Percentiles rank a stretch among this genome's conserved stretches.
Conservation (phyloP, 805 yeast species). For the Suhomyces canberraensis region DNA sequence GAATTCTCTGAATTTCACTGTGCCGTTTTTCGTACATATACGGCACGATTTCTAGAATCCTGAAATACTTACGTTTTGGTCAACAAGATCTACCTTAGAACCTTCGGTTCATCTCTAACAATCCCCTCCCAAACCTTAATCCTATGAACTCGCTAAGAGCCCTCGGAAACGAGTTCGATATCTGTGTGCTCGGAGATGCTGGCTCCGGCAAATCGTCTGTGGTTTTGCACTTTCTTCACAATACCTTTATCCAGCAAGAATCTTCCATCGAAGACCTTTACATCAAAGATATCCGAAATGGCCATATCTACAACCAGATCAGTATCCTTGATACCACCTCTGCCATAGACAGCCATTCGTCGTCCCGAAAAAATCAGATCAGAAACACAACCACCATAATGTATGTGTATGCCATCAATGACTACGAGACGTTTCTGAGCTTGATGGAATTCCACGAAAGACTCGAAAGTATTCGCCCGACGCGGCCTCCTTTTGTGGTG, state of each 20-base stretch:
- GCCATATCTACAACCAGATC: constrained; percentile 20
- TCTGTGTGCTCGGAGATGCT: constrained; percentile 27
- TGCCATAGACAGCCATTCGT: constrained; percentile 23
- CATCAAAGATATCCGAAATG: constrained; percentile 15
- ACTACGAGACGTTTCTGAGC: constrained; percentile 24
- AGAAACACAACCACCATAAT: constrained; percentile 28
- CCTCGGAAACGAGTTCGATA: constrained; percentile 19
- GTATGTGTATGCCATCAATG: constrained; percentile 28
- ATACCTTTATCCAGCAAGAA: constrained; percentile 18
- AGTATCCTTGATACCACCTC: constrained; percentile 32
- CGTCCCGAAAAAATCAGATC: constrained; percentile 25
- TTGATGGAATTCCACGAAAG: constrained; percentile 28
- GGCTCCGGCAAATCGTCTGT: constrained; percentile 26
- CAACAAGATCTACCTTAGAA: no score
- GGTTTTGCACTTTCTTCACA: constrained; percentile 22
- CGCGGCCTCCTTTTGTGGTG: constrained; percentile 29
- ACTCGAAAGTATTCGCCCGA: constrained; percentile 17
- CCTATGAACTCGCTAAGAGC: constrained; percentile 14
- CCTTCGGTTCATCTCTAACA: no score
- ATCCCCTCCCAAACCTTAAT: no score
- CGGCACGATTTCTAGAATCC: no score
- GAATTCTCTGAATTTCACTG: no score
- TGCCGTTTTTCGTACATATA: no score
- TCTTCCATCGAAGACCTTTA: constrained; percentile 24
- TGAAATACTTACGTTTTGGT: no score